Percentiles rank a stretch among this genome's conserved stretches.
These are phyloP conservation scores for Globisporangium acanthophoron DNA, from an alignment of 352 stramenopile species.

Conservation along the genomic window DNA sequence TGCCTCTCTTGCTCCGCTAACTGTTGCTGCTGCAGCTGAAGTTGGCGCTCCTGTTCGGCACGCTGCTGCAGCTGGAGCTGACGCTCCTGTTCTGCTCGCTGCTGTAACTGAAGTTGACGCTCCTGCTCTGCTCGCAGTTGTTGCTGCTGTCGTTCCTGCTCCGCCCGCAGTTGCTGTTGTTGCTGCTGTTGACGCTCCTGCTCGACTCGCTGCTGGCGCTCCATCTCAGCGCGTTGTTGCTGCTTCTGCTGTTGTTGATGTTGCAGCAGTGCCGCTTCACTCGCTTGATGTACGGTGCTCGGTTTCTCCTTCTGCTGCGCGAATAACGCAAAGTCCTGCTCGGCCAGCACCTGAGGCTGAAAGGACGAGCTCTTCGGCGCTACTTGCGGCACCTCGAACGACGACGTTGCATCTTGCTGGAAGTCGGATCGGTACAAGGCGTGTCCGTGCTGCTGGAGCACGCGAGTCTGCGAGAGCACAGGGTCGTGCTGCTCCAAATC, in stretches of 20 bases:
- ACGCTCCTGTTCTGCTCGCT: neutral
- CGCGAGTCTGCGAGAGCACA: neutral
- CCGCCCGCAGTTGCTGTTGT: neutral
- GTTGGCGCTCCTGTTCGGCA: no score
- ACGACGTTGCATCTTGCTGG: neutral
- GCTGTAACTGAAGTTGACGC: neutral
- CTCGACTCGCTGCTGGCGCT: no score
- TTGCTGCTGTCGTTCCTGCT: slow-evolving; percentile 3
- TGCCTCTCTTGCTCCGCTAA: neutral
- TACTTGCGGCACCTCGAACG: slow-evolving; percentile 2
- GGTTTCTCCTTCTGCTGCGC: neutral
- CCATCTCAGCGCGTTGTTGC: slow-evolving; percentile 1
- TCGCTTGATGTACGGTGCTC: neutral
- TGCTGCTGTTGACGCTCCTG: slow-evolving; percentile 6
- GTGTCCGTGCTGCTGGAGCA: neutral
- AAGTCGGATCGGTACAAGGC: neutral
- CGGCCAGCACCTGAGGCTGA: neutral
- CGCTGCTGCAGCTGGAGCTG: slow-evolving; percentile 1
- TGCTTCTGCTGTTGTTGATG: slow-evolving; percentile 9
- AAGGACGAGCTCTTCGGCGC: neutral
- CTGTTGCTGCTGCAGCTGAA: no score
- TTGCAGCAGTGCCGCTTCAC: slow-evolving; percentile 3
- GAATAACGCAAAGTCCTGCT: neutral
- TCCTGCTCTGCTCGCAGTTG: slow-evolving; percentile 6
- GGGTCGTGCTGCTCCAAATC: neutral